Evolutionary conservation across 192 early-diverging fungal species (phyloP).

Genomic region (Cetraspora pellucida): DNA sequence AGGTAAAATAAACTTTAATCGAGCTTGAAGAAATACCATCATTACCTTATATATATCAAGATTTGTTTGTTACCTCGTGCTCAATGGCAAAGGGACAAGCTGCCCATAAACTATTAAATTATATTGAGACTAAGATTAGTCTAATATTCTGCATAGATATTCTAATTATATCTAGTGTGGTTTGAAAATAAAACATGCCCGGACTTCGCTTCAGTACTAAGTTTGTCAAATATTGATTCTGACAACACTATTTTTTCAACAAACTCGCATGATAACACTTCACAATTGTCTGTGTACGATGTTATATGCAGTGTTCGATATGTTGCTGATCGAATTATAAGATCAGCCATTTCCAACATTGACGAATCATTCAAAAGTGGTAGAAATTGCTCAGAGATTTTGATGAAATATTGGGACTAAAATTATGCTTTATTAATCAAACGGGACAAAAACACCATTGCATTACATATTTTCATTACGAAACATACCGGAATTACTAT

Average conservation of each 20-base stretch:
- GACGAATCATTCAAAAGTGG: conserved; percentile 7
- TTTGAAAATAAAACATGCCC: neutral
- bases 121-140: too few relatives aligned
- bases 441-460: neutral
- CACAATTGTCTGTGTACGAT: neutral
- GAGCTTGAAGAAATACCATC: too few relatives aligned
- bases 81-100: conserved; percentile 8
- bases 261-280: conserved; percentile 4
- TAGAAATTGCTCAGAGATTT: conserved; percentile 24
- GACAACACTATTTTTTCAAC: conserved; percentile 22
- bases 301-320: neutral
- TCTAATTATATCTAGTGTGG: too few relatives aligned
- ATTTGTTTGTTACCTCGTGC: conserved; percentile 14
- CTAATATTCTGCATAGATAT: too few relatives aligned
- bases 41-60: neutral
- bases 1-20: too few relatives aligned
- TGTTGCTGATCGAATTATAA: conserved; percentile 11
- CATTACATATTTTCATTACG: neutral
- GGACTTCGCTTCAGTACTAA: conserved; percentile 2
- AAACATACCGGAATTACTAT: conserved; percentile 2
- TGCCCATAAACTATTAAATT: conserved; percentile 2
- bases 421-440: neutral
- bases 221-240: neutral
- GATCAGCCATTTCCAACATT: conserved; percentile 11
- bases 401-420: conserved; percentile 9